phyloP scores from a whole-genome alignment of 1,284 basidiomycete genomes.

The Neotropicomus parvogracilis region DNA sequence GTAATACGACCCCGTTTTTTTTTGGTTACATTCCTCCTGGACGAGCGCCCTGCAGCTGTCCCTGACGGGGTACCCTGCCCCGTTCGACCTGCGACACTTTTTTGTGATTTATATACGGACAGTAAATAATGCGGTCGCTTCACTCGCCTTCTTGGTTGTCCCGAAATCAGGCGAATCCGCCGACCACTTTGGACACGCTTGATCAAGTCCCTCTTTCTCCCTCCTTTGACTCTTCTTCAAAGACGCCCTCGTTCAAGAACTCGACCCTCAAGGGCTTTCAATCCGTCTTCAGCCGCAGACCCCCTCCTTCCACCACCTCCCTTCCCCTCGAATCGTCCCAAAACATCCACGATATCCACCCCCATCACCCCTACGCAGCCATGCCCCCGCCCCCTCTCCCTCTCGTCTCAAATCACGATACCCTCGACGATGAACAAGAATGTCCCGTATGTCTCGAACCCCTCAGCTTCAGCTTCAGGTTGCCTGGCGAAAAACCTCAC shows the following conservation, averaged over 20 bases:
- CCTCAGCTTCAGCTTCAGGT: constrained; percentile 80
- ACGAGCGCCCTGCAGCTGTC: too few relatives aligned
- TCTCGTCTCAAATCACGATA: constrained; percentile 61
- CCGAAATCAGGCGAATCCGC: constrained; percentile 20
- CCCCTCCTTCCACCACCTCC: constrained; percentile 36
- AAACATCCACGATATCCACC: constrained; percentile 17
- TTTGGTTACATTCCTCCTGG: too few relatives aligned
- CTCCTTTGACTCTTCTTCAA: constrained; percentile 40
- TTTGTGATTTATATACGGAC: background rate
- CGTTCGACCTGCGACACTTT: background rate
- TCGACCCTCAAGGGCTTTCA: constrained; percentile 33
- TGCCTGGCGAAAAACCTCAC: constrained; percentile 94
- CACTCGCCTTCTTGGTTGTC: constrained; percentile 22
- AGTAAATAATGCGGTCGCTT: constrained; percentile 26
- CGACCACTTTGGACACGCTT: constrained; percentile 21
- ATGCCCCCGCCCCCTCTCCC: constrained; percentile 62
- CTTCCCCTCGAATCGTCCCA: constrained; percentile 35
- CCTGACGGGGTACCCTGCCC: too few relatives aligned
- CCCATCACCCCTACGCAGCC: constrained; percentile 42
- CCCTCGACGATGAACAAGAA: constrained; percentile 72
- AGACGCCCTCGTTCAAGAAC: constrained; percentile 28
- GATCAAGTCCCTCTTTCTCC: constrained; percentile 43
- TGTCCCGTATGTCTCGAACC: constrained; percentile 92
- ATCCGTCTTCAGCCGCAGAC: constrained; percentile 37
- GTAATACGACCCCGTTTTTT: too few relatives aligned